A percentile compares a stretch with the other conserved stretches of the same genome.
These are phyloP conservation scores for Diaporthe caulivora DNA, from an alignment of 2,329 filamentous ascomycete genomes.

Conservation along the genomic window DNA sequence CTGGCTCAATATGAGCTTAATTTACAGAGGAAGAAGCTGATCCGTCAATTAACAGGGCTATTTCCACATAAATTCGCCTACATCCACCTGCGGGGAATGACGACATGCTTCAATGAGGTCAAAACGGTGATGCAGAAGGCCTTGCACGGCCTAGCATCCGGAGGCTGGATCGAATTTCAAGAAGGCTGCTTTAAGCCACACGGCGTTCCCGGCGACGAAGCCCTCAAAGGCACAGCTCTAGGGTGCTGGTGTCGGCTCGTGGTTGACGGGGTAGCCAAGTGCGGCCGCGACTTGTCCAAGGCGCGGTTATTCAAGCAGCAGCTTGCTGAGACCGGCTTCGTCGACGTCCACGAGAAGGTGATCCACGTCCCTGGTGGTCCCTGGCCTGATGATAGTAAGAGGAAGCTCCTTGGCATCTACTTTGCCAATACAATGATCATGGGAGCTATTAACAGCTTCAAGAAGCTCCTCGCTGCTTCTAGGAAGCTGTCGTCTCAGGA, in stretches of 20 bases:
- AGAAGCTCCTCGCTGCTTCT: neutral
- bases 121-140: neutral
- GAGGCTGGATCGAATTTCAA: constrained; percentile 12
- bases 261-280: neutral
- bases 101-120: constrained; percentile 19
- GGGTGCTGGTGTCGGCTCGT: neutral
- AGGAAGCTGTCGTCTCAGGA: neutral
- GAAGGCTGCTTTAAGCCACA: neutral
- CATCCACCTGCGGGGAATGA: constrained; percentile 17
- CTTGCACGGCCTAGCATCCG: neutral
- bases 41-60: neutral
- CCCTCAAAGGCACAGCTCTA: neutral
- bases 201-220: neutral
- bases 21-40: neutral
- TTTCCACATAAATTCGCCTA: constrained; percentile 14
- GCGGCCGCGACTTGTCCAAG: constrained; percentile 7
- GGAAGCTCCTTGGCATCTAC: neutral
- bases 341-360: neutral
- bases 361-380: neutral
- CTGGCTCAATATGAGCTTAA: neutral
- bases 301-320: constrained; percentile 7
- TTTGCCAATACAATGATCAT: neutral
- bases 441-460: constrained; percentile 5
- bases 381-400: neutral
- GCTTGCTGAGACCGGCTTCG: constrained; percentile 11